These are phyloP conservation scores for Pseudogymnoascus sp. DNA, from an alignment of 2,329 filamentous ascomycete genomes.

Conservation along the genomic window DNA sequence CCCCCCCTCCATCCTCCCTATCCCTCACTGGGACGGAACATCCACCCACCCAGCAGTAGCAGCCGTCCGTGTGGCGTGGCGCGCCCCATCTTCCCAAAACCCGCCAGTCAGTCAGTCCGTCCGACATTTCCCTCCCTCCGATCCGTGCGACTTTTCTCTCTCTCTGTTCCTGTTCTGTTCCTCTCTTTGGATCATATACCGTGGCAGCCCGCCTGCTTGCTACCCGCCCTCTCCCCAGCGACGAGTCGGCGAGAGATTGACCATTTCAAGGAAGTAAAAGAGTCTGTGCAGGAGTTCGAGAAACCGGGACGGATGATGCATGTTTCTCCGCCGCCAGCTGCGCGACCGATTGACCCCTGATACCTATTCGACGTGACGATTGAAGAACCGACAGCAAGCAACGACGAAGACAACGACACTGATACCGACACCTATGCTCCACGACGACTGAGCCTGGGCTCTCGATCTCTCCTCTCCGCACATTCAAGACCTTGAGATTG, in stretches of 20 bases:
- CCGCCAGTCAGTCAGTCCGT: background rate
- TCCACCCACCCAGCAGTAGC: background rate
- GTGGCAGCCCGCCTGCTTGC: background rate
- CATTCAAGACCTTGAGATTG: background rate
- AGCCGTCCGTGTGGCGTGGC: background rate
- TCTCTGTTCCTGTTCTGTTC: background rate
- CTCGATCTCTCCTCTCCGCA: background rate
- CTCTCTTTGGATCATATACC: background rate
- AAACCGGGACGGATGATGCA: background rate
- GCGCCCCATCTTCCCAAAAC: background rate
- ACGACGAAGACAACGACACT: background rate
- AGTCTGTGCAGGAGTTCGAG: background rate
- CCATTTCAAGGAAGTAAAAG: background rate
- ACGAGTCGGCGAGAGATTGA: background rate
- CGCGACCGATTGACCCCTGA: background rate
- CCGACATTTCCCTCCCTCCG: background rate
- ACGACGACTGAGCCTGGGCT: background rate
- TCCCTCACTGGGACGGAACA: background rate
- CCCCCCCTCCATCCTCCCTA: background rate
- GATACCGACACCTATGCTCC: background rate
- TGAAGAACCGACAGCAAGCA: background rate
- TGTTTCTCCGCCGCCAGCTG: background rate
- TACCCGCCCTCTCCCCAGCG: background rate
- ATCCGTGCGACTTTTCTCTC: background rate
- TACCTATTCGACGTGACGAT: background rate